Evolutionary conservation across 2,329 filamentous ascomycete genomes (phyloP), one percentile per base, ranked within the genome.

Genomic region (Metarhizium album): DNA sequence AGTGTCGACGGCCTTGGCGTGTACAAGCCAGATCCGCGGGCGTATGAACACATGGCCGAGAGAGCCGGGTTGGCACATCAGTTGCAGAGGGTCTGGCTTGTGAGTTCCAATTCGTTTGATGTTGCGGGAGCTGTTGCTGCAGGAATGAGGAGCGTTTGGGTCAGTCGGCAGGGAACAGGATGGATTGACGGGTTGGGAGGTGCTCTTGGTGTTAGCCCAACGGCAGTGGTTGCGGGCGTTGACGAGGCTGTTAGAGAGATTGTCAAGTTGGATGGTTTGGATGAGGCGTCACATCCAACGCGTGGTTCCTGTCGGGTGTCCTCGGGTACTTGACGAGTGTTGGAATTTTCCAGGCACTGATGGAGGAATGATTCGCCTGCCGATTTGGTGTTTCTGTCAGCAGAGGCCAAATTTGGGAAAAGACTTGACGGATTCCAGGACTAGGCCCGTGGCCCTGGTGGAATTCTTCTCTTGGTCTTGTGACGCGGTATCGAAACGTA

Each of bases 71-170:
- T 74, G 57, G 57, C 67, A 38, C 67, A 64, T 1, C 58, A 72
- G 18, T 68, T 73, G 55, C 67, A 62, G 1, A 68, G 75, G 24
- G 71, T 88, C 14, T 88, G 84, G 83, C 65, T 90, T 7, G 74
- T 90, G 5, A 85, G 77, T 56, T 78, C 79, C 1, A 90, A 90
- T 61, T 81, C 86, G 2, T 90, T 90, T 61, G 86, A 90, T 62
- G 69, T 85, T 16, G 74, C 82, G 0, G 86, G 86, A 0, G 82
- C 84, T 1, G 73, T 53, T 53, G 43, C 58, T 61, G 24, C 51
- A 47, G 18, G 54, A 59, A 24, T 55, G 52, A 45, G 59, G 56
- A 43, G 57, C 54, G 37, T 55, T 54, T 27, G 57, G 52, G 16
- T 55, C 57, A 45, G 55, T 49, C 42, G 50, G 54, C 46, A 53